Percentiles rank a stretch among this genome's conserved stretches.
Evolutionary conservation across 73 alveolate species (phyloP).

Genomic region (Paramecium caudatum): DNA sequence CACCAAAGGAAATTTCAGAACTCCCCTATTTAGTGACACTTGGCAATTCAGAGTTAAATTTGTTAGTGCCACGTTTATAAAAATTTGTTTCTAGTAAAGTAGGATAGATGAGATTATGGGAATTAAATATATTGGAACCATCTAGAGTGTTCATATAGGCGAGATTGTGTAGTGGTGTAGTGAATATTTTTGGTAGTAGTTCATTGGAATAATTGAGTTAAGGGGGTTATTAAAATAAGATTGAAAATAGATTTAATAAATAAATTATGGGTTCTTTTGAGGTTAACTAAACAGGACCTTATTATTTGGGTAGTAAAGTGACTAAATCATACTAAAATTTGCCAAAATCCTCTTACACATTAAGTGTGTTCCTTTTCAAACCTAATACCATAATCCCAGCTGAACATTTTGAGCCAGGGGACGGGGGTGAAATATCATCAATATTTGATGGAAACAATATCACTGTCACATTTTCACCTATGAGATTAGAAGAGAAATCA

Average conservation of each 20-base stretch:
- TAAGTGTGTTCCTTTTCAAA: no score
- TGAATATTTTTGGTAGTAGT: not conserved
- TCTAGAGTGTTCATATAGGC: not conserved
- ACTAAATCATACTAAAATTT: no score
- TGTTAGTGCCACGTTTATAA: not conserved
- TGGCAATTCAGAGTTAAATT: not conserved
- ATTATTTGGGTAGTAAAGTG: not conserved
- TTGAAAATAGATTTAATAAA: not conserved
- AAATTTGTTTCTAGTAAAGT: not conserved
- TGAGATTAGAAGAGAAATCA: not conserved
- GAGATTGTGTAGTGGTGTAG: conserved; percentile 7
- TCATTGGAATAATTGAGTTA: not conserved
- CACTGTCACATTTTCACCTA: not conserved
- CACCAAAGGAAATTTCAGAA: not conserved
- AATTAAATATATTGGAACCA: not conserved
- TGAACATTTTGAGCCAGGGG: conserved; percentile 50
- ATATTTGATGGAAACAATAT: not conserved
- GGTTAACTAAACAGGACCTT: not conserved
- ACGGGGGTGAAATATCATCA: not conserved
- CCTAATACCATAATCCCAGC: not conserved
- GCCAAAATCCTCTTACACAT: no score
- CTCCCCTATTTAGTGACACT: not conserved
- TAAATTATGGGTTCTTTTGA: not conserved
- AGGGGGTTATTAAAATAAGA: not conserved
- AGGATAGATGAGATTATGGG: conserved; percentile 33